Conservation (phyloP, 371 early-diverging fungal genomes). For the Dinochytrium kinnereticum region DNA sequence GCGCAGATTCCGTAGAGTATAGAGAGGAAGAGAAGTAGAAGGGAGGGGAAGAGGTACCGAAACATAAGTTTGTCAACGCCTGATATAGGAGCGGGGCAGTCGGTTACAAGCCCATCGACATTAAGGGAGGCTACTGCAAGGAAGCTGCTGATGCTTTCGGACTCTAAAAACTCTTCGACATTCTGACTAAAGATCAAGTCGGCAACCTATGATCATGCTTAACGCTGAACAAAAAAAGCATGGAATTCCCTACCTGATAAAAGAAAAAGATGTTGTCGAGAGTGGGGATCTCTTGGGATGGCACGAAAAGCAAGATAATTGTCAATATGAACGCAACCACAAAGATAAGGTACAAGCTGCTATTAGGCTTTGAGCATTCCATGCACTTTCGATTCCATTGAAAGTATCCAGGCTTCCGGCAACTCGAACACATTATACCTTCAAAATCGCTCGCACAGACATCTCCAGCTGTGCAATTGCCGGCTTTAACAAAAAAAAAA, state of each 20-base stretch:
- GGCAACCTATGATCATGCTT: no score
- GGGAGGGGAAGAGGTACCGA: conserved; percentile 2
- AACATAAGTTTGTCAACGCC: conserved; percentile 13
- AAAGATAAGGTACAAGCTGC: background rate
- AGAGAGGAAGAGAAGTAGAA: background rate
- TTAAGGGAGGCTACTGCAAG: conserved; percentile 1
- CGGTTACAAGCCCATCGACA: conserved; percentile 5
- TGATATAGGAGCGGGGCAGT: background rate
- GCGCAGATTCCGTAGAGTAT: background rate
- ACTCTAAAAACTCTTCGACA: background rate
- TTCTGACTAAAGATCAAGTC: background rate
- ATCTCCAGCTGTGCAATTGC: background rate
- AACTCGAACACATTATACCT: conserved; percentile 2
- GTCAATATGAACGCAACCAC: background rate
- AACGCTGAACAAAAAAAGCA: no score
- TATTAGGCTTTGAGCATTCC: background rate
- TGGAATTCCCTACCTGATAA: no score
- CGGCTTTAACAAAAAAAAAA: background rate
- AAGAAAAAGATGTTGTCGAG: conserved; percentile 12
- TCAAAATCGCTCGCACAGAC: background rate
- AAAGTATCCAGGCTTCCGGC: background rate
- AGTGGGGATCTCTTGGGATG: background rate
- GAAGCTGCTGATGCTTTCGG: background rate
- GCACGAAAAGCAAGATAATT: conserved; percentile 4
- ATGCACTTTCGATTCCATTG: conserved; percentile 3